These are phyloP conservation scores for Hygrocybe coccinea DNA, from an alignment of 768 basidiomycete species.

Conservation along the genomic window DNA sequence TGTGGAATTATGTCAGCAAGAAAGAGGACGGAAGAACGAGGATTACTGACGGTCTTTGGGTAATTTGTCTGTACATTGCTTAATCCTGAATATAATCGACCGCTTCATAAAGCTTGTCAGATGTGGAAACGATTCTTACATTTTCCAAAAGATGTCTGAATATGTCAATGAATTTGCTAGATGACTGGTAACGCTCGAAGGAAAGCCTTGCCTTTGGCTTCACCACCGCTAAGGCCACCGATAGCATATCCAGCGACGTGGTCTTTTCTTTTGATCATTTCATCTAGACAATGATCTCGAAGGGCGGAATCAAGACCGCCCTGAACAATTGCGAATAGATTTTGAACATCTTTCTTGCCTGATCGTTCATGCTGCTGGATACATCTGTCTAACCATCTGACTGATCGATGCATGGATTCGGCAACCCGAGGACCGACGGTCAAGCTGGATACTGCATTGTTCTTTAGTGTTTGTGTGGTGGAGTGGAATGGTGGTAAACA, in stretches of 20 bases:
- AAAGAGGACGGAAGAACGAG: background rate
- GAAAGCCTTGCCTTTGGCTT: constrained; percentile 68
- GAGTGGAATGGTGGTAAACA: constrained; percentile 9
- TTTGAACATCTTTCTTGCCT: constrained; percentile 62
- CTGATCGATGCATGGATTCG: constrained; percentile 84
- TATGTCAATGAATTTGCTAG: background rate
- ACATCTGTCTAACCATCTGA: constrained; percentile 88
- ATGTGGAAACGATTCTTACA: constrained; percentile 46
- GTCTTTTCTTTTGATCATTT: constrained; percentile 73
- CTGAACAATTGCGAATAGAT: constrained; percentile 89
- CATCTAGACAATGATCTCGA: constrained; percentile 70
- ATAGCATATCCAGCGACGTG: constrained; percentile 88
- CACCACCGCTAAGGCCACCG: constrained; percentile 85
- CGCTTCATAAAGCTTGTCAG: background rate
- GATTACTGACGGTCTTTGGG: constrained; percentile 65
- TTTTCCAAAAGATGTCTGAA: constrained; percentile 78
- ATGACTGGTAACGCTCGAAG: background rate
- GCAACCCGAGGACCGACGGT: constrained; percentile 75
- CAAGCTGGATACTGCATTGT: constrained; percentile 62
- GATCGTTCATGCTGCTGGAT: constrained; percentile 68
- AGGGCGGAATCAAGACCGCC: constrained; percentile 73
- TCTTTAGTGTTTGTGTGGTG: constrained; percentile 2
- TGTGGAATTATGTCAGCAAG: constrained; percentile 26
- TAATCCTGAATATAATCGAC: constrained; percentile 47
- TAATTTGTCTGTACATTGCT: constrained; percentile 73